Evolutionary conservation across 202 grass and related monocot genomes (phyloP).

Genomic region (Schoenoplectus triqueter): DNA sequence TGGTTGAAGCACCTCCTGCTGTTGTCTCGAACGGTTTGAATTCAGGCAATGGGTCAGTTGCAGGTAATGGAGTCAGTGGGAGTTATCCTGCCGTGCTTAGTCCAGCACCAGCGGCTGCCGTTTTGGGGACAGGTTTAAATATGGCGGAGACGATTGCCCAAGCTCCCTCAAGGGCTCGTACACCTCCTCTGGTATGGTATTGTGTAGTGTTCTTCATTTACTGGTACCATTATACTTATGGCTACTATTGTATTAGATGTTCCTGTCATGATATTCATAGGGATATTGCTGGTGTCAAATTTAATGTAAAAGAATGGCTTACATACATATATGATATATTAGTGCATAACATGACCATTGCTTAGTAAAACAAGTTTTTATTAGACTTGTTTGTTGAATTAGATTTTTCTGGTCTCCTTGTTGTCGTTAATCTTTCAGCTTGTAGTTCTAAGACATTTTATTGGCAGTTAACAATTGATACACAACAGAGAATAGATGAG

Average conservation of each 20-base stretch:
- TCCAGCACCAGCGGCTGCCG: slow-evolving; percentile 42
- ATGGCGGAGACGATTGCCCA: slow-evolving; percentile 87
- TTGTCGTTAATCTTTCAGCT: background rate
- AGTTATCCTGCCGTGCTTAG: slow-evolving; percentile 40
- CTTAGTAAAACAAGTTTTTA: slow-evolving; percentile 23
- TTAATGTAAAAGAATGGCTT: background rate
- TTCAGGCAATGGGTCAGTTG: slow-evolving; percentile 32
- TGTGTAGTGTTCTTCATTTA: slow-evolving; percentile 31
- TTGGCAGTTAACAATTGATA: slow-evolving; percentile 55
- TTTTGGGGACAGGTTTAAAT: slow-evolving; percentile 57
- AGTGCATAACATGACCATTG: background rate
- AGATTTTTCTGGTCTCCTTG: background rate
- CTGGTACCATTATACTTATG: slow-evolving; percentile 25
- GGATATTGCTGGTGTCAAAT: background rate
- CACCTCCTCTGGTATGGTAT: slow-evolving; percentile 66
- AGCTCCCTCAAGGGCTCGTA: slow-evolving; percentile 60
- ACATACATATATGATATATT: background rate
- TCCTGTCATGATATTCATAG: background rate
- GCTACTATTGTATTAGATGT: background rate
- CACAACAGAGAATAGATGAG: slow-evolving; percentile 82
- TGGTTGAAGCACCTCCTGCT: slow-evolving; percentile 55
- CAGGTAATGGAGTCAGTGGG: slow-evolving; percentile 20
- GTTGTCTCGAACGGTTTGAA: background rate
- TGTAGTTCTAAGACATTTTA: slow-evolving; percentile 32
- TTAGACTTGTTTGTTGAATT: background rate